These are phyloP conservation scores for Cantharellus cinnabarinus DNA, from an alignment of 768 basidiomycete genomes.

Conservation along the genomic window DNA sequence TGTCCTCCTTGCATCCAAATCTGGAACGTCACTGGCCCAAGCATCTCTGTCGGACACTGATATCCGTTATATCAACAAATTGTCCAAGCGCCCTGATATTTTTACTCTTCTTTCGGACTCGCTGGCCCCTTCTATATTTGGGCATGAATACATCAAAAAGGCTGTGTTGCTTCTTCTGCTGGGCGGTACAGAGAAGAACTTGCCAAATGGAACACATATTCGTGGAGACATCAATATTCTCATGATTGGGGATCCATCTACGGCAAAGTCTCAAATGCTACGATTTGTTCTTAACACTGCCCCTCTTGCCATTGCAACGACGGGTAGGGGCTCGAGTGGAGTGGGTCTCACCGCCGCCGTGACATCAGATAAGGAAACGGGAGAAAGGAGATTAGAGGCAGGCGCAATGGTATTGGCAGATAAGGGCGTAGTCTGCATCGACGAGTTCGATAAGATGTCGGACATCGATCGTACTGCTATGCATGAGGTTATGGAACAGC, in stretches of 20 bases:
- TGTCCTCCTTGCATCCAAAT: constrained; percentile 83
- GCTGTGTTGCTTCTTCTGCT: constrained; percentile 84
- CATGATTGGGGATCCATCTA: constrained; percentile 99
- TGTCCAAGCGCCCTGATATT: constrained; percentile 70
- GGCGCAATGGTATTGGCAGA: constrained; percentile 99
- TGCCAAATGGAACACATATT: constrained; percentile 93
- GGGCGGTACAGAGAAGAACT: constrained; percentile 93
- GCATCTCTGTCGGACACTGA: constrained; percentile 81
- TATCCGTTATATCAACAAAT: constrained; percentile 88
- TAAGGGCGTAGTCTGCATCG: constrained; percentile 96
- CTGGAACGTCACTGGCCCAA: constrained; percentile 87
- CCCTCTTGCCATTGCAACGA: constrained; percentile 93
- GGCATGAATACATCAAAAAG: constrained; percentile 88
- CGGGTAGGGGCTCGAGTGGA: constrained; percentile 93
- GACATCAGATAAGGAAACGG: constrained; percentile 94
- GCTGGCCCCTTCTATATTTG: constrained; percentile 92
- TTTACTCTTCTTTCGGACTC: constrained; percentile 82
- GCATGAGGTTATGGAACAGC: constrained; percentile 99
- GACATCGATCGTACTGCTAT: constrained; percentile 97
- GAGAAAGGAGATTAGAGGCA: constrained; percentile 88
- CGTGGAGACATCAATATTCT: constrained; percentile 98
- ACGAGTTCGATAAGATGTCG: constrained; percentile 99
- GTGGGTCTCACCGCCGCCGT: constrained; percentile 98
- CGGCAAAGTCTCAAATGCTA: constrained; percentile 89
- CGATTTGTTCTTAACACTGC: constrained; percentile 93